These are phyloP conservation scores for Calonectria ilicicola DNA, from an alignment of 2,329 filamentous ascomycete genomes.

Conservation along the genomic window DNA sequence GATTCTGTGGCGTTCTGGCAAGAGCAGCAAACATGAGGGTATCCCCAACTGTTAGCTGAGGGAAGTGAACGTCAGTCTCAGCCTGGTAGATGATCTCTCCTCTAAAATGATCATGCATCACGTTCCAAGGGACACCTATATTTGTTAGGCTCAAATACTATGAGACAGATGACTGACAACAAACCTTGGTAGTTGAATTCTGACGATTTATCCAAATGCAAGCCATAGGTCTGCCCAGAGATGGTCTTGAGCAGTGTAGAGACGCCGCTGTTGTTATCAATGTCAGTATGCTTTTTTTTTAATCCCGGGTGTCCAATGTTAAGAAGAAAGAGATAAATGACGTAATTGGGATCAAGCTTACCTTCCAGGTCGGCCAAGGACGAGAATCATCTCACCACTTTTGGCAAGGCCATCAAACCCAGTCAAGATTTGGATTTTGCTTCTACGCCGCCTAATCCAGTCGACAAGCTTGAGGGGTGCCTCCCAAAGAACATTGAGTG, in stretches of 20 bases:
- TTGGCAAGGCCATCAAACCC: conserved; percentile 28
- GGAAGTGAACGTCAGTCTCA: conserved; percentile 30
- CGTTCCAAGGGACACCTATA: conserved; percentile 24
- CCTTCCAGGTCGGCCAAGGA: conserved; percentile 35
- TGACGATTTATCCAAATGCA: conserved; percentile 21
- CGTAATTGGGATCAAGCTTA: not conserved
- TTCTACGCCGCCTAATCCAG: conserved; percentile 8
- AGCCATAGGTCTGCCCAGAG: conserved; percentile 26
- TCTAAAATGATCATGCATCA: conserved; percentile 28
- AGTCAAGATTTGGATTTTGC: conserved; percentile 27
- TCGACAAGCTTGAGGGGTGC: conserved; percentile 14
- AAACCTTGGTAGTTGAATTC: conserved; percentile 31
- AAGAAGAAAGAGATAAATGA: not conserved
- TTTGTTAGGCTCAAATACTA: not conserved
- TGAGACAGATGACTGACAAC: not conserved
- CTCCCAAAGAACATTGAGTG: conserved; percentile 25
- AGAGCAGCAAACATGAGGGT: conserved; percentile 28
- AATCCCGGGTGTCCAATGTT: not conserved
- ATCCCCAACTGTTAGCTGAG: conserved; percentile 29
- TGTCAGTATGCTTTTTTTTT: not conserved
- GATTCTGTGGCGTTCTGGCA: conserved; percentile 27
- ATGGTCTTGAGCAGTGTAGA: conserved; percentile 32
- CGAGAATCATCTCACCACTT: conserved; percentile 31
- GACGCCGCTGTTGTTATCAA: conserved; percentile 12
- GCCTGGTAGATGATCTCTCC: conserved; percentile 31